Evolutionary conservation across 306 rosid genomes (phyloP).

Genomic region (Pyrus bretschneideri): DNA sequence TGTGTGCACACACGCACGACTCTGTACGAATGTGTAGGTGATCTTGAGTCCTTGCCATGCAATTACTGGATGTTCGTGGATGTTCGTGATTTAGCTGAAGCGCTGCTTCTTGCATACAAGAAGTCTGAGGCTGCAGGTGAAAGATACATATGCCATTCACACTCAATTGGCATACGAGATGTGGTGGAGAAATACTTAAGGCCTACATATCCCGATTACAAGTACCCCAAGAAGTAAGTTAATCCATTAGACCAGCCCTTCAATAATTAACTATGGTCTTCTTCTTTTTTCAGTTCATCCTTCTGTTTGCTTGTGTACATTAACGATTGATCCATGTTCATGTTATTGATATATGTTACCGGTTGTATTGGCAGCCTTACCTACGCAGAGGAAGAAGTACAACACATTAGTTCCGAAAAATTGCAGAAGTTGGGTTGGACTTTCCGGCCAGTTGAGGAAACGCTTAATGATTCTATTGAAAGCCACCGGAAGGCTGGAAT

Average conservation of each 20-base stretch:
- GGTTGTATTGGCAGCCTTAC: not conserved
- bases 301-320: not conserved
- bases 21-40: not conserved
- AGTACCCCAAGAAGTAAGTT: constrained; percentile 43
- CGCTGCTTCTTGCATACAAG: constrained; percentile 39
- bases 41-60: constrained; percentile 22
- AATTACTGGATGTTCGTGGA: constrained; percentile 26
- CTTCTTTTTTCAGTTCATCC: not conserved
- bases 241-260: not conserved
- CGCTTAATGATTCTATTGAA: constrained; percentile 40
- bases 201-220: constrained; percentile 34
- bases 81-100: constrained; percentile 45
- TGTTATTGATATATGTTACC: not conserved
- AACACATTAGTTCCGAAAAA: constrained; percentile 26
- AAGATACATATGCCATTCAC: constrained; percentile 41
- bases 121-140: constrained; percentile 33
- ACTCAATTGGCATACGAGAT: constrained; percentile 4
- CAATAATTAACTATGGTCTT: not conserved
- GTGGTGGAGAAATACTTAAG: constrained; percentile 34
- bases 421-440: constrained; percentile 46
- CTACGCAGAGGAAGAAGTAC: not conserved
- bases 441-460: constrained; percentile 43
- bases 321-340: too few species aligned
- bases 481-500: constrained; percentile 29
- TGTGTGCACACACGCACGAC: too few species aligned